Evolutionary conservation across 441 rosid genomes (phyloP).

Genomic region (Bocquillonia castaneifolia): DNA sequence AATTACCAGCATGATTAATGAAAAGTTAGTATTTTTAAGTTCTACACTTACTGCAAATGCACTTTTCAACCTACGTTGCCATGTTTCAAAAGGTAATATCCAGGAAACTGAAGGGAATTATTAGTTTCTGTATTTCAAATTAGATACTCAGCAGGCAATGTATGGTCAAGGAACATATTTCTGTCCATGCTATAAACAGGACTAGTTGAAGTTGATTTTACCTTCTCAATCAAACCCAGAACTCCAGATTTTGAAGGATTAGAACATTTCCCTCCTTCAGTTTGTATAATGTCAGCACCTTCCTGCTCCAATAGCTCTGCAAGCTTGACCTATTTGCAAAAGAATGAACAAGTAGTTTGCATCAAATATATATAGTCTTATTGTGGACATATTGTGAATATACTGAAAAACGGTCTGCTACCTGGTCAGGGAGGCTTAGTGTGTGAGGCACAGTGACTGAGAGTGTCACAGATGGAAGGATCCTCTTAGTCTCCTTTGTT

Average conservation of each 20-base stretch:
- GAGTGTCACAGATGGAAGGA: slow-evolving; percentile 46
- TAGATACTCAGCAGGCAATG: background rate
- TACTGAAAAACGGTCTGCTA: slow-evolving; percentile 7
- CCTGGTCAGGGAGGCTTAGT: slow-evolving; percentile 59
- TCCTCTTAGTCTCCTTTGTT: slow-evolving; percentile 50
- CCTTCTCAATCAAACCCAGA: slow-evolving; percentile 65
- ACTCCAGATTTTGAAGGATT: slow-evolving; percentile 52
- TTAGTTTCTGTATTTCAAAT: background rate
- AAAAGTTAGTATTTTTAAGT: background rate
- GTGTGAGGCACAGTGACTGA: slow-evolving; percentile 76
- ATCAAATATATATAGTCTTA: background rate
- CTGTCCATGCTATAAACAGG: background rate
- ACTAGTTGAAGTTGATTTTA: slow-evolving; percentile 14
- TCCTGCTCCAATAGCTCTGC: slow-evolving; percentile 57
- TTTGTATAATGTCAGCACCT: slow-evolving; percentile 60
- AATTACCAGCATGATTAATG: slow-evolving; percentile 1
- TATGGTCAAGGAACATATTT: too few species aligned
- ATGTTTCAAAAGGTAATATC: background rate
- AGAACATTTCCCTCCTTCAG: slow-evolving; percentile 64
- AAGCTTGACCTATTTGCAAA: slow-evolving; percentile 45
- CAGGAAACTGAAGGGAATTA: background rate
- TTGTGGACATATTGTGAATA: background rate
- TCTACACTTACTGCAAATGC: background rate
- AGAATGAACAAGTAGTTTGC: background rate
- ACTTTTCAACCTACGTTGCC: background rate